Conservation (phyloP, 2,329 filamentous ascomycete genomes). For the Claviceps sorghi region DNA sequence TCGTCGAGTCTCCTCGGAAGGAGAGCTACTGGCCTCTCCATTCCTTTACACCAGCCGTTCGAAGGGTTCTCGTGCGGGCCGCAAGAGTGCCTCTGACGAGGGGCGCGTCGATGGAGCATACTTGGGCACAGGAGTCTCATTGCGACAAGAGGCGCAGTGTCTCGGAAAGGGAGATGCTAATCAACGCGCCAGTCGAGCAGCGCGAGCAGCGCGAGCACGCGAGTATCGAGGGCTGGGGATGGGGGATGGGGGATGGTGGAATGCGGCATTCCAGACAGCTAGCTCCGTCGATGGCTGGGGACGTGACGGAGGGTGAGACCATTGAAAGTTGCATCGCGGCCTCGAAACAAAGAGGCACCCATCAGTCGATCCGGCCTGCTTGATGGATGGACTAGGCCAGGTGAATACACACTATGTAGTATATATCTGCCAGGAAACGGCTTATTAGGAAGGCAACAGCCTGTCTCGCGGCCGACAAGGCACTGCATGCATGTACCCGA, state of each 20-base stretch:
- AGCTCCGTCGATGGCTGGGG: neutral
- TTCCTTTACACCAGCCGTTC: conserved; percentile 18
- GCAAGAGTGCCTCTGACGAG: neutral
- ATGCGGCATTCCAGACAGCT: conserved; percentile 6
- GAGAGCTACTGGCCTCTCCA: conserved; percentile 22
- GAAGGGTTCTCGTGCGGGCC: conserved; percentile 9
- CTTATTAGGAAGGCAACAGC: no score
- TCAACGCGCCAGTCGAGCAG: conserved; percentile 1
- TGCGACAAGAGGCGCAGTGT: conserved; percentile 18
- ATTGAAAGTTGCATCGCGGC: neutral
- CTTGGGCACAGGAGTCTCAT: conserved; percentile 11
- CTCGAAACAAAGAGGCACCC: neutral
- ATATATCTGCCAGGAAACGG: neutral
- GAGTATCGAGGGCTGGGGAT: conserved; percentile 3
- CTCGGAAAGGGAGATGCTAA: conserved; percentile 11
- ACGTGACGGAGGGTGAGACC: neutral
- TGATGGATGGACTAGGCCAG: neutral
- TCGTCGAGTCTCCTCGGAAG: conserved; percentile 18
- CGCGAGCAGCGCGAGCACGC: neutral
- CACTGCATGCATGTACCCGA: neutral
- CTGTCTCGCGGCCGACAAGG: neutral
- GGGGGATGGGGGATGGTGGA: conserved; percentile 2
- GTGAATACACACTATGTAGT: neutral
- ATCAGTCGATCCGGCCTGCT: neutral
- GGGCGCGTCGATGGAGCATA: conserved; percentile 3